Evolutionary conservation across 2,329 filamentous ascomycete species (phyloP).

Genomic region (Volutella citrinella): DNA sequence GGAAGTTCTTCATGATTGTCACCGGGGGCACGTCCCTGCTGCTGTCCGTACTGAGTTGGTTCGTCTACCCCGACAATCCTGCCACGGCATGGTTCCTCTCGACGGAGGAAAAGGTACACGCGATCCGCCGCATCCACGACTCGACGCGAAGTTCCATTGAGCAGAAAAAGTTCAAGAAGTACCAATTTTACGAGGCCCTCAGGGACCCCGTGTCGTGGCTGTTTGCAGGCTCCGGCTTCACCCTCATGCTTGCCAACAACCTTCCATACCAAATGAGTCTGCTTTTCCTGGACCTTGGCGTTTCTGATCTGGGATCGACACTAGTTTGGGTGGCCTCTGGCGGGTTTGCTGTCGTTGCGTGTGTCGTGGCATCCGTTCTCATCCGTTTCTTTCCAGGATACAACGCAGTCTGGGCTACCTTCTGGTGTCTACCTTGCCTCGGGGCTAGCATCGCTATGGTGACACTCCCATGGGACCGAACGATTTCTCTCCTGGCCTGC

Average conservation of each 20-base stretch:
- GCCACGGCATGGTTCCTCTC: slow-evolving; percentile 20
- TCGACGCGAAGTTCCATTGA: slow-evolving; percentile 31
- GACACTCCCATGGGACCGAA: slow-evolving; percentile 17
- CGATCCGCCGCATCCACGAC: slow-evolving; percentile 28
- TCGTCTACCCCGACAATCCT: slow-evolving; percentile 14
- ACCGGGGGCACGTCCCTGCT: slow-evolving; percentile 13
- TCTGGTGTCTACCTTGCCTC: slow-evolving; percentile 21
- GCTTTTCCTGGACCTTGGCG: slow-evolving; percentile 12
- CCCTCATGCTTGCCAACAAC: slow-evolving; percentile 37
- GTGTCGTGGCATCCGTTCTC: slow-evolving; percentile 15
- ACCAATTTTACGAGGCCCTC: slow-evolving; percentile 29
- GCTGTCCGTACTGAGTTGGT: slow-evolving; percentile 10
- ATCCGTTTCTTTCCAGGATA: slow-evolving; percentile 14
- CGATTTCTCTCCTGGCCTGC: slow-evolving; percentile 26
- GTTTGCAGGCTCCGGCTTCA: slow-evolving; percentile 26
- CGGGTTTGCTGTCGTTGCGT: slow-evolving; percentile 12
- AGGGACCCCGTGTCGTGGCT: slow-evolving; percentile 29
- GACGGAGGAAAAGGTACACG: slow-evolving; percentile 23
- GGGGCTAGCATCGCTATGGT: slow-evolving; percentile 20
- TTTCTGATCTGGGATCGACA: slow-evolving; percentile 11
- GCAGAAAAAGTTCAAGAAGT: slow-evolving; percentile 31
- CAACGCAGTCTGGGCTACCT: slow-evolving; percentile 17
- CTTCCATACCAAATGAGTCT: slow-evolving; percentile 34
- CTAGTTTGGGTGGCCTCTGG: slow-evolving; percentile 14
- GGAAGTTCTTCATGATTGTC: slow-evolving; percentile 17